Conservation (phyloP, 2,329 filamentous ascomycete genomes). For the Rasamsonia emersonii region DNA sequence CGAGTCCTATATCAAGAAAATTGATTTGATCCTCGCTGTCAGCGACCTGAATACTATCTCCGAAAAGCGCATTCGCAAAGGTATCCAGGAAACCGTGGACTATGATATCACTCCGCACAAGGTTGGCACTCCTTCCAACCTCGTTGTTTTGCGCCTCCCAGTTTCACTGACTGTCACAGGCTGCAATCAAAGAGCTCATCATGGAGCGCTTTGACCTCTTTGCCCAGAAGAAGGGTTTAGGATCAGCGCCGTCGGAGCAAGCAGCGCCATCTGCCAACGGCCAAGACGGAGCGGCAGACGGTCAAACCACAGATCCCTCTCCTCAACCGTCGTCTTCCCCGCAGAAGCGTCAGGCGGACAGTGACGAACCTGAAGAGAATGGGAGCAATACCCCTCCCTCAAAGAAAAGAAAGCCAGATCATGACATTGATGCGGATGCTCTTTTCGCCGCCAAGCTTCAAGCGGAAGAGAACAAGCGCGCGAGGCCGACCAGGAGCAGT, state of each 20-base stretch:
- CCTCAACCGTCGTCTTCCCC: slow-evolving; percentile 26
- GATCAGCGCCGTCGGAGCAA: slow-evolving; percentile 20
- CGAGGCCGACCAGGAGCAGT: slow-evolving; percentile 68
- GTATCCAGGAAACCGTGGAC: slow-evolving; percentile 51
- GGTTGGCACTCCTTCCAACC: slow-evolving; percentile 31
- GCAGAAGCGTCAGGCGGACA: slow-evolving; percentile 34
- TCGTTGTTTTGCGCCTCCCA: slow-evolving; percentile 1
- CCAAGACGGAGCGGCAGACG: slow-evolving; percentile 16
- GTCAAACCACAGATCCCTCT: slow-evolving; percentile 21
- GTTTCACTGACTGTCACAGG: slow-evolving; percentile 33
- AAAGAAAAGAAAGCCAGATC: slow-evolving; percentile 57
- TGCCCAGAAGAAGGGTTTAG: slow-evolving; percentile 35
- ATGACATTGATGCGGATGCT: slow-evolving; percentile 70
- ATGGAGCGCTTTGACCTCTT: slow-evolving; percentile 66
- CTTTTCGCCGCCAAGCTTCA: slow-evolving; percentile 80
- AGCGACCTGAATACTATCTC: slow-evolving; percentile 58
- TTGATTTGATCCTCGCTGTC: slow-evolving; percentile 52
- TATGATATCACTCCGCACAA: slow-evolving; percentile 56
- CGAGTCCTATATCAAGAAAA: slow-evolving; percentile 48
- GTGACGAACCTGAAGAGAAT: slow-evolving; percentile 32
- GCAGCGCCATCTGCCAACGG: slow-evolving; percentile 24
- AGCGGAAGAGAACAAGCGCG: slow-evolving; percentile 76
- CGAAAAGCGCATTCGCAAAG: slow-evolving; percentile 57
- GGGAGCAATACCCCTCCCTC: slow-evolving; percentile 31
- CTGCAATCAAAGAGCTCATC: slow-evolving; percentile 63